These are phyloP conservation scores for Sarocladium brachiariae DNA, from an alignment of 2,329 filamentous ascomycete species.

Conservation along the genomic window DNA sequence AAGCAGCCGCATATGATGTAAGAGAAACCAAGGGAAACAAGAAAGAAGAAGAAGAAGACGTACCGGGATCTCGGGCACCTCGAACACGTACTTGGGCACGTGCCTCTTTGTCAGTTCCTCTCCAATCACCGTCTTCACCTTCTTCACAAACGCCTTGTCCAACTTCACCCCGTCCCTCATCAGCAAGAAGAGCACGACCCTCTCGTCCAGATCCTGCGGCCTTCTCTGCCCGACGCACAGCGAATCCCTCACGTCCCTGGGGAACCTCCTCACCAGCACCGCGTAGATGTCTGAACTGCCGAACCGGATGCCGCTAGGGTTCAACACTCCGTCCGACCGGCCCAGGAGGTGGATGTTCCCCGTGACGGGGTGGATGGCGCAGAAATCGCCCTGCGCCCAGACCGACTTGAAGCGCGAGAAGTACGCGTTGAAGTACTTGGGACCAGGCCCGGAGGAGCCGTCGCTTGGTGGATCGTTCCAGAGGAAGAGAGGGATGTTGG, in stretches of 20 bases:
- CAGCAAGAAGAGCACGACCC: slow-evolving; percentile 47
- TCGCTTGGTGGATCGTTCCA: slow-evolving; percentile 43
- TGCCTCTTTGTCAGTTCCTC: slow-evolving; percentile 64
- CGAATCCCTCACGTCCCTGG: slow-evolving; percentile 58
- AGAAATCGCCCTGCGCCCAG: slow-evolving; percentile 82
- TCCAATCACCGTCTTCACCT: slow-evolving; percentile 58
- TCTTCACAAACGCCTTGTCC: slow-evolving; percentile 43
- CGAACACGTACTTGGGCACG: slow-evolving; percentile 71
- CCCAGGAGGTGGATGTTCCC: slow-evolving; percentile 60
- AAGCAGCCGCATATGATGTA: not conserved
- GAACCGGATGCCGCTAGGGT: slow-evolving; percentile 72
- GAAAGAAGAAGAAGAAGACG: slow-evolving; percentile 25
- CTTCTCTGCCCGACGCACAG: slow-evolving; percentile 74
- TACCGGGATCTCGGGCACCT: slow-evolving; percentile 75
- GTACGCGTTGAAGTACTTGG: slow-evolving; percentile 54
- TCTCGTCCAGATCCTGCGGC: slow-evolving; percentile 46
- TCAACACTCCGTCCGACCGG: slow-evolving; percentile 71
- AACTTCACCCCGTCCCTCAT: slow-evolving; percentile 52
- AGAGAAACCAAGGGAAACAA: not conserved
- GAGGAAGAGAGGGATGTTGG: slow-evolving; percentile 65
- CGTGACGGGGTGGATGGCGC: slow-evolving; percentile 61
- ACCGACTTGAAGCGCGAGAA: slow-evolving; percentile 59
- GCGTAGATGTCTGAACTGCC: slow-evolving; percentile 75
- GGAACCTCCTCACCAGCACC: slow-evolving; percentile 62
- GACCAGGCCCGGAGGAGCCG: slow-evolving; percentile 33